Base-by-base conservation (phyloP, 345 rosid species). In the Theobroma cacao region DNA sequence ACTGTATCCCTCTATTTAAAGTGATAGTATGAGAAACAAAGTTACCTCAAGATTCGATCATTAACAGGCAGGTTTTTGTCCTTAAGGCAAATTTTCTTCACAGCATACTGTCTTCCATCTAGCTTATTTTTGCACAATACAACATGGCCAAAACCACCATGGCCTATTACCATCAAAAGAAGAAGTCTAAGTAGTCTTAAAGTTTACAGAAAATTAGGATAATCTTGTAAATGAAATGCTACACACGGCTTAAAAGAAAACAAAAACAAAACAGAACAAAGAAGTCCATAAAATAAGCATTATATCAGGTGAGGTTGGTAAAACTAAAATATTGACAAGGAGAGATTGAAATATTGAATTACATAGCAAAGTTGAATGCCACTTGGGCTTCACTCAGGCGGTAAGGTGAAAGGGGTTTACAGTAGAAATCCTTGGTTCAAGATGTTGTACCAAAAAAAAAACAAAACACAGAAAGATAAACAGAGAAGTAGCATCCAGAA, bases 71-170 rank as follows among this genome's bases (percentile, higher is more conserved):
- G 77, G 78, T 78, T 92, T 90, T 95, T 89, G 83, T 93, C 99
- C 91, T 89, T 95, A 64, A 92, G 92, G 76, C 92, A 93, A 81
- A 95, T 93, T 88, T 95, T 95, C 89, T 95, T 95, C 79, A 95
- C 90, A 2, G 99, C 99, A 86, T 95, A 95, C 68, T 95, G 98
- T 77, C 99, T 93, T 80, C 99, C 99, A 84, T 95, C 99, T 77
- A 95, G 83, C 84, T 95, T 95, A 88, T 95, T 95, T 89, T 93
- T 92, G 88, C 99, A 93, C 50, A 95, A 80, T 6, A 95, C 94
- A 77, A 95, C 99, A 79, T 89, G 96, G 60, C 96, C 99, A 77
- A 95, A 95, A 80, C 97, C 97, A 75, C 99, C 99, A 81, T 92
- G 99, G 72, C 99, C 99, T 95, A 83, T 77, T 30, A 43, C 24